These are phyloP conservation scores for Chrysoporthe puriensis DNA, from an alignment of 2,329 filamentous ascomycete species.

Conservation along the genomic window DNA sequence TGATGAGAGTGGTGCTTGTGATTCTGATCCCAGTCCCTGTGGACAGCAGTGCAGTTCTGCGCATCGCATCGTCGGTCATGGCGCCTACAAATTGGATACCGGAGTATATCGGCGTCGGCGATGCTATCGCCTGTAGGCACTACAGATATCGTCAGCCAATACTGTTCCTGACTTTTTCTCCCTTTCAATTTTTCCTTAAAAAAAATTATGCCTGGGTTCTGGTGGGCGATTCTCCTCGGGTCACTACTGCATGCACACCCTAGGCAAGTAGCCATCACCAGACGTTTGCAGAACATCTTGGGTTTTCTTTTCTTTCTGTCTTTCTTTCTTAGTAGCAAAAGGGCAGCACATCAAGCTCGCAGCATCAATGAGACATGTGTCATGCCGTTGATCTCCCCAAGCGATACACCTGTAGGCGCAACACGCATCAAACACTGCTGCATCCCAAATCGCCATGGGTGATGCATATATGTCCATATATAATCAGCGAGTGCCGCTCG, in stretches of 20 bases:
- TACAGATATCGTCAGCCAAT: constrained; percentile 19
- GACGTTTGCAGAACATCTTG: not conserved
- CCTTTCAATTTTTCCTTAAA: not conserved
- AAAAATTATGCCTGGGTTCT: too few relatives aligned
- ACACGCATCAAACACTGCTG: not conserved
- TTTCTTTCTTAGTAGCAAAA: not conserved
- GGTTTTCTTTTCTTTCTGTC: not conserved
- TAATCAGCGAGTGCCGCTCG: not conserved
- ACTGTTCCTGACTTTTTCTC: not conserved
- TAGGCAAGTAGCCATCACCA: not conserved
- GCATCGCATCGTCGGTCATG: constrained; percentile 43
- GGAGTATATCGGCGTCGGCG: constrained; percentile 38
- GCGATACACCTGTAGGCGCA: not conserved
- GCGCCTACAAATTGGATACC: constrained; percentile 48
- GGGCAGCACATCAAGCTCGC: not conserved
- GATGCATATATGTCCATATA: too few relatives aligned
- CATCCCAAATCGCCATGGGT: not conserved
- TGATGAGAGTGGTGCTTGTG: constrained; percentile 51
- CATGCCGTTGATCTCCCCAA: not conserved
- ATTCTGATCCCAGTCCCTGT: constrained; percentile 42
- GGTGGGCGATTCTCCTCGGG: not conserved
- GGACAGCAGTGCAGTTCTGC: constrained; percentile 40
- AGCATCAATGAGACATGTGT: not conserved
- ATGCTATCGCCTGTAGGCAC: constrained; percentile 50
- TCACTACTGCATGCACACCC: not conserved